Conservation (phyloP, 148 eudicot genomes). For the Rhododendron ovatum region DNA sequence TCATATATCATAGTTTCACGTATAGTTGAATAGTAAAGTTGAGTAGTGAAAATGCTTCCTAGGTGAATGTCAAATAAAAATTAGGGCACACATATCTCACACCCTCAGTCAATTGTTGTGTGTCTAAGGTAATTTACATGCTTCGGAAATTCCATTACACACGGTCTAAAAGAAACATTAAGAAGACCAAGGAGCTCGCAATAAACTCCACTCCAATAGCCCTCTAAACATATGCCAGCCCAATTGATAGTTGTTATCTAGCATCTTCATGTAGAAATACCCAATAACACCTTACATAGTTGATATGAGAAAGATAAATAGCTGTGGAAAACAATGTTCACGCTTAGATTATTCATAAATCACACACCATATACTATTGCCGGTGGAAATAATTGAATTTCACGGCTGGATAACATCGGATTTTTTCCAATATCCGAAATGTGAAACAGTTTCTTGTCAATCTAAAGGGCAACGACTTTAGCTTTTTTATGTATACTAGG, state of each 20-base stretch:
- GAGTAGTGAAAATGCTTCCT: no score
- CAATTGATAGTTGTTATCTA: not conserved
- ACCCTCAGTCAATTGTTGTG: no score
- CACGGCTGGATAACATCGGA: not conserved
- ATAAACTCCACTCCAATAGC: not conserved
- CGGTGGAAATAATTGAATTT: not conserved
- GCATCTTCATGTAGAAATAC: not conserved
- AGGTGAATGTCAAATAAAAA: not conserved
- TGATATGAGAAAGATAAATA: not conserved
- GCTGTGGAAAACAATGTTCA: not conserved
- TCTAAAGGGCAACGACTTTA: not conserved
- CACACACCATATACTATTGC: not conserved
- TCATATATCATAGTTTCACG: not conserved
- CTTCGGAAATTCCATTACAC: no score
- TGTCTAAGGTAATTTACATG: no score
- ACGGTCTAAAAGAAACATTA: not conserved
- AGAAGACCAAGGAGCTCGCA: not conserved
- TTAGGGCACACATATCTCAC: no score
- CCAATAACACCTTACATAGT: not conserved
- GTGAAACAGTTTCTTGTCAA: not conserved
- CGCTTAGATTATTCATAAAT: not conserved
- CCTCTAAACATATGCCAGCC: not conserved
- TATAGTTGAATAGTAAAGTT: no score
- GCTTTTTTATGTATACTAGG: not conserved
- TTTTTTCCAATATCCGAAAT: not conserved